phyloP scores from a whole-genome alignment of 257 asterid genomes.

The Fraxinus excelsior region DNA sequence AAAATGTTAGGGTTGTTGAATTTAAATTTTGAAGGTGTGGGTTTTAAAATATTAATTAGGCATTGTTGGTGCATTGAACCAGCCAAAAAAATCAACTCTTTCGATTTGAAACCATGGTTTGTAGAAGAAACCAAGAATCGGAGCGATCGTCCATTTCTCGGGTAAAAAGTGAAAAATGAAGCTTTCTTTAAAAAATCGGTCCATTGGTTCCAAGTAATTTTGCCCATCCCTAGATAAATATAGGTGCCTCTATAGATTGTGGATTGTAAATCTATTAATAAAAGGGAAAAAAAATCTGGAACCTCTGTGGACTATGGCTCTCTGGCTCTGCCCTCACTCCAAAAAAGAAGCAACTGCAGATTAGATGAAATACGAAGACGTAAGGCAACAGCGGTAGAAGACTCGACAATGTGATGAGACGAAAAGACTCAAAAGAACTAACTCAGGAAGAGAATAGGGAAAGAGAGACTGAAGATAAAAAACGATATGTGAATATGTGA shows the following conservation, averaged over 20 bases:
- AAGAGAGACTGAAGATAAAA: neutral
- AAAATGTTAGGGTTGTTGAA: neutral
- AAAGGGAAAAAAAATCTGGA: neutral
- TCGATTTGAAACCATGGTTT: neutral
- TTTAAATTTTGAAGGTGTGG: neutral
- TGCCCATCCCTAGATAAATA: neutral
- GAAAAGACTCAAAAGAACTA: neutral
- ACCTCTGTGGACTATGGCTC: neutral
- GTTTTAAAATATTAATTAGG: too few relatives aligned
- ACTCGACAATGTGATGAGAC: neutral
- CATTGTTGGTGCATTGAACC: neutral
- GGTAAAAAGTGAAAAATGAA: neutral
- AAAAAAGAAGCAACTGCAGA: constrained; percentile 1
- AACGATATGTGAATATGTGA: neutral
- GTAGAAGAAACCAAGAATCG: neutral
- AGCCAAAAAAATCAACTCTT: neutral
- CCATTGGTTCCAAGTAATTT: neutral
- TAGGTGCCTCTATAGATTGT: neutral
- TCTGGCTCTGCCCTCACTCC: neutral
- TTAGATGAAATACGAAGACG: neutral
- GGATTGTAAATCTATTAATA: neutral
- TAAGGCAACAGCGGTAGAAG: neutral
- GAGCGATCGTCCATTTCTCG: neutral
- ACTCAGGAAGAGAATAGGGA: neutral
- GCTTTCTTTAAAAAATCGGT: neutral